Evolutionary conservation across 257 asterid species (phyloP).

Genomic region (Perilla frutescens): DNA sequence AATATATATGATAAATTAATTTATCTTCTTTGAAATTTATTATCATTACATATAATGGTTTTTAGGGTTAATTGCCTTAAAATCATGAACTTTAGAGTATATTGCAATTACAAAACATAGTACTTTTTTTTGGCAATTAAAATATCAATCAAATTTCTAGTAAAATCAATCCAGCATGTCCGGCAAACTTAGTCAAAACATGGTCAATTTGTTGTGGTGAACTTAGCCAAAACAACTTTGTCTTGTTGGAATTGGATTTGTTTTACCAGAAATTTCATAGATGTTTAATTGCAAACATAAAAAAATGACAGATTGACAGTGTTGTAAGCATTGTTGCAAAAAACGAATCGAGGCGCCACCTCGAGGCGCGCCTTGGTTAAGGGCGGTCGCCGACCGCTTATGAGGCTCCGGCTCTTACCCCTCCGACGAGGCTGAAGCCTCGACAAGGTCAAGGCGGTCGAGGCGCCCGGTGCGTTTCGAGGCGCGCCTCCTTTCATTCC

Average conservation of each 20-base stretch:
- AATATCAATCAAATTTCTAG: not conserved
- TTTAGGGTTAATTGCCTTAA: not conserved
- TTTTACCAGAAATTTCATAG: not conserved
- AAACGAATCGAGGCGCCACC: too few species aligned
- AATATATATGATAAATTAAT: not conserved
- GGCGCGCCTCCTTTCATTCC: too few species aligned
- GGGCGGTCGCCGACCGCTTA: too few species aligned
- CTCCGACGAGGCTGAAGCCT: too few species aligned
- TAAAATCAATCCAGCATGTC: not conserved
- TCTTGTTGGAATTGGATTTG: not conserved
- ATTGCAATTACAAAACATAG: not conserved
- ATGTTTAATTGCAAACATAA: not conserved
- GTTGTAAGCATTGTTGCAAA: too few species aligned
- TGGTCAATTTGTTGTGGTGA: not conserved
- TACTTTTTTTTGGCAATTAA: not conserved
- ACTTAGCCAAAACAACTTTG: not conserved
- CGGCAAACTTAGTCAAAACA: not conserved
- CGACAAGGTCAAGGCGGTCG: too few species aligned
- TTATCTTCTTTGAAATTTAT: not conserved
- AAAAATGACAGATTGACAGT: not conserved
- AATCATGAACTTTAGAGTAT: not conserved
- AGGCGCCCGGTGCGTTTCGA: too few species aligned
- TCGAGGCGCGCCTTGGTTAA: too few species aligned
- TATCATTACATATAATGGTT: not conserved
- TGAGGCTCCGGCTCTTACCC: too few species aligned